Conservation (phyloP, 2,329 filamentous ascomycete species). For the Cercospora zeae-maydis region DNA sequence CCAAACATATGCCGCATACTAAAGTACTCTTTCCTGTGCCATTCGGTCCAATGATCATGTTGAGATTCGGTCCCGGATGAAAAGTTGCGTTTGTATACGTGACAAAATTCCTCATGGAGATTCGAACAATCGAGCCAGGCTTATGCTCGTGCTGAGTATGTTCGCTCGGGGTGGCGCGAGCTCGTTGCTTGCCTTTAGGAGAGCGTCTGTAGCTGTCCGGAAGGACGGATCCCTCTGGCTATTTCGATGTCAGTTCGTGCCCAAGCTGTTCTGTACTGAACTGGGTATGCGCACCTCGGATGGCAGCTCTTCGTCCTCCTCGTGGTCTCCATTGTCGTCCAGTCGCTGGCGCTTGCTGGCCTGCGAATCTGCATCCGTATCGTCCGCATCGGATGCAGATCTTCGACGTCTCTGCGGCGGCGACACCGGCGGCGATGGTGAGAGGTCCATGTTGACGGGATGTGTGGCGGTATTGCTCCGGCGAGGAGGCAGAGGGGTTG, state of each 20-base stretch:
- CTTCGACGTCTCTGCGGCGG: constrained; percentile 20
- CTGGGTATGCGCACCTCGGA: not conserved
- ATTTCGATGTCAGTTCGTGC: not conserved
- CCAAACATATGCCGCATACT: constrained; percentile 93
- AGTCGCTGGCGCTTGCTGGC: constrained; percentile 19
- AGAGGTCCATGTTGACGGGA: not conserved
- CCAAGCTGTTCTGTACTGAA: not conserved
- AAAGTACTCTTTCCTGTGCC: constrained; percentile 96
- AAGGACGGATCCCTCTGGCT: constrained; percentile 27
- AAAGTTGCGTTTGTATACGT: constrained; percentile 94
- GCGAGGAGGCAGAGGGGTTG: not conserved
- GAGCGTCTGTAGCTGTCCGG: constrained; percentile 37
- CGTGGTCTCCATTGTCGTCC: constrained; percentile 11
- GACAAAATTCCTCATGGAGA: constrained; percentile 84
- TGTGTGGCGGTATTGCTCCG: not conserved
- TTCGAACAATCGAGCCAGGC: constrained; percentile 82
- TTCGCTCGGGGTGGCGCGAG: constrained; percentile 2
- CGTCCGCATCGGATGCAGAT: constrained; percentile 9
- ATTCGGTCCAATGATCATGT: constrained; percentile 99
- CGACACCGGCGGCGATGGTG: constrained; percentile 15
- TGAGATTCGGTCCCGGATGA: constrained; percentile 82
- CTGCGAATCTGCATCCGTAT: not conserved
- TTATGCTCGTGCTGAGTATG: constrained; percentile 42
- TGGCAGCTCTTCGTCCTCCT: constrained; percentile 1
- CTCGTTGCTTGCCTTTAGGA: constrained; percentile 25